Evolutionary conservation across 805 yeast species (phyloP).

Genomic region (Lipomyces orientalis): DNA sequence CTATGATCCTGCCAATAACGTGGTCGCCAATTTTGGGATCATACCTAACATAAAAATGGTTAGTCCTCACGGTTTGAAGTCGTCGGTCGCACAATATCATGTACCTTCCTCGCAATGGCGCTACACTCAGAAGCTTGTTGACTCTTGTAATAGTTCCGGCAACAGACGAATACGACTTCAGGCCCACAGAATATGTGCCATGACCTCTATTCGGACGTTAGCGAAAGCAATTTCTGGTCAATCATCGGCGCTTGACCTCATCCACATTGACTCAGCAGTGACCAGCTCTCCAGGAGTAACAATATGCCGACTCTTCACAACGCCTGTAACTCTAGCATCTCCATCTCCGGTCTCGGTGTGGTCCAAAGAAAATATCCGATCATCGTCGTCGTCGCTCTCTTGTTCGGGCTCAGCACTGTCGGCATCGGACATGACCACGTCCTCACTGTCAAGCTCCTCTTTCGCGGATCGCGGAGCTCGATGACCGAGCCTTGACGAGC

Average conservation of each 20-base stretch:
- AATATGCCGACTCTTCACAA: conserved; percentile 46
- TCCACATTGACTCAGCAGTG: conserved; percentile 96
- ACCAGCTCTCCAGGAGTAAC: conserved; percentile 96
- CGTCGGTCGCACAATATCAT: background rate
- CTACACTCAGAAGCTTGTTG: conserved; percentile 82
- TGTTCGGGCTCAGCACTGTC: conserved; percentile 40
- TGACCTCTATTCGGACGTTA: conserved; percentile 65
- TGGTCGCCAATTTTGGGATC: conserved; percentile 97
- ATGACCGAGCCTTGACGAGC: conserved; percentile 22
- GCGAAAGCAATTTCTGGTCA: background rate
- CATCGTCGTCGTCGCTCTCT: conserved; percentile 44
- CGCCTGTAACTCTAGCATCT: conserved; percentile 23
- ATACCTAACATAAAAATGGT: conserved; percentile 10
- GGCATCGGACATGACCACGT: conserved; percentile 12
- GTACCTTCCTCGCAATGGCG: conserved; percentile 85
- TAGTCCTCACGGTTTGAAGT: background rate
- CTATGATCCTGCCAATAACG: conserved; percentile 89
- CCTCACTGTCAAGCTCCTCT: conserved; percentile 17
- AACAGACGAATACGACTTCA: conserved; percentile 75
- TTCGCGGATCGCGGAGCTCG: background rate
- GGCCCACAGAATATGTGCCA: conserved; percentile 83
- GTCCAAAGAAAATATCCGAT: conserved; percentile 24
- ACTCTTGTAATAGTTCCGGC: conserved; percentile 90
- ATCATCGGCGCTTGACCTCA: conserved; percentile 53
- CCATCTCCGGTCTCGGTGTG: conserved; percentile 13